phyloP scores from a whole-genome alignment of 2,329 filamentous ascomycete genomes.

The Phialophora macrospora region DNA sequence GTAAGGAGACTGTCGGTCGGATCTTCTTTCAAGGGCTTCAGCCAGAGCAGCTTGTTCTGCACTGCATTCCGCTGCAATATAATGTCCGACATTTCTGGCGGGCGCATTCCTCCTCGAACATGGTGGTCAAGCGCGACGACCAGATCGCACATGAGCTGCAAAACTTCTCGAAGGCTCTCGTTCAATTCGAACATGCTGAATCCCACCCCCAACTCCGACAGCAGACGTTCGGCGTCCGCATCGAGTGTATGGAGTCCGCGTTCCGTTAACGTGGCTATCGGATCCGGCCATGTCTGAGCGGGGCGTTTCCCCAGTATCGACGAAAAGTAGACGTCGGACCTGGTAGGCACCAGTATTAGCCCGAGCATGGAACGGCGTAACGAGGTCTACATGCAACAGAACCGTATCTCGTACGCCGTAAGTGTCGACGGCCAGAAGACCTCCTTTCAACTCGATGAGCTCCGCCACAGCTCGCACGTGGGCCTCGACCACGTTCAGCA shows the following conservation, averaged over 20 bases:
- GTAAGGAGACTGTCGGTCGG: neutral
- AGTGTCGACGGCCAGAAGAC: slow-evolving; percentile 7
- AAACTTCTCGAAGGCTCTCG: neutral
- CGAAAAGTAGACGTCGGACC: slow-evolving; percentile 11
- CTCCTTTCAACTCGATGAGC: slow-evolving; percentile 13
- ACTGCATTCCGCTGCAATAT: slow-evolving; percentile 6
- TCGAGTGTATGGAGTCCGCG: slow-evolving; percentile 7
- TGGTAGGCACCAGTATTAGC: neutral
- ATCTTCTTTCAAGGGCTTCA: neutral
- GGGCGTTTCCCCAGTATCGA: slow-evolving; percentile 11
- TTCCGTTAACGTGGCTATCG: slow-evolving; percentile 9
- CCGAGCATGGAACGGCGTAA: neutral
- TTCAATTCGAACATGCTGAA: slow-evolving; percentile 1
- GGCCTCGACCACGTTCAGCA: slow-evolving; percentile 13
- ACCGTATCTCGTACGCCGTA: slow-evolving; percentile 16
- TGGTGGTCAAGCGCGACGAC: slow-evolving; percentile 15
- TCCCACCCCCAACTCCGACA: neutral
- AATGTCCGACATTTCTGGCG: slow-evolving; percentile 4
- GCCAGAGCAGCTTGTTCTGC: slow-evolving; percentile 14
- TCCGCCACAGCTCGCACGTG: slow-evolving; percentile 7
- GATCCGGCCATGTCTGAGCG: neutral
- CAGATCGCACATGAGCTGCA: slow-evolving; percentile 11
- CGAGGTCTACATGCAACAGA: slow-evolving; percentile 2
- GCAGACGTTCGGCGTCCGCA: neutral
- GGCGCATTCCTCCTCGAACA: neutral